phyloP scores from a whole-genome alignment of 768 basidiomycete species.

The Rickenella mellea region DNA sequence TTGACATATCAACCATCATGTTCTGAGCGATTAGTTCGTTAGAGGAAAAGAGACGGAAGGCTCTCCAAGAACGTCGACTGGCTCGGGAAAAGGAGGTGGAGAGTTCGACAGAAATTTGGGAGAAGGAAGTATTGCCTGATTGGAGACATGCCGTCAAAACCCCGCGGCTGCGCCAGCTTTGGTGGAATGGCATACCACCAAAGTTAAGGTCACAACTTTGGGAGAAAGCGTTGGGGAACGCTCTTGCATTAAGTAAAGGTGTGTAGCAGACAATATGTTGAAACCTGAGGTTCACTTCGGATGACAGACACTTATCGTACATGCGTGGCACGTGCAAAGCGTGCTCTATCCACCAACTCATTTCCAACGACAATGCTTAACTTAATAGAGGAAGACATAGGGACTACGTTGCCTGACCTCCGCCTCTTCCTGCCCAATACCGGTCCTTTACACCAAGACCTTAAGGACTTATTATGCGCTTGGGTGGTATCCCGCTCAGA shows the following conservation, averaged over 20 bases:
- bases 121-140: conserved; percentile 70
- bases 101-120: conserved; percentile 66
- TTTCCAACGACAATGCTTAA: conserved; percentile 58
- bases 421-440: conserved; percentile 71
- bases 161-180: conserved; percentile 55
- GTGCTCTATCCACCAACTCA: conserved; percentile 50
- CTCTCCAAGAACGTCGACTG: conserved; percentile 50
- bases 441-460: conserved; percentile 74
- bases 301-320: conserved; percentile 66
- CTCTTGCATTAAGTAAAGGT: conserved; percentile 78
- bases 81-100: conserved; percentile 61
- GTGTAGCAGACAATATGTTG: conserved; percentile 12
- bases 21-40: not conserved
- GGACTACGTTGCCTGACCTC: conserved; percentile 60
- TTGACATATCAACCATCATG: not conserved
- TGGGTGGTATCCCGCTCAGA: conserved; percentile 84
- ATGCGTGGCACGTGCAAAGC: conserved; percentile 65
- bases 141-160: conserved; percentile 70
- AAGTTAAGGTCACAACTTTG: conserved; percentile 74
- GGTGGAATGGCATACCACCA: conserved; percentile 86
- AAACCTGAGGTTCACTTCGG: not conserved
- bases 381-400: conserved; percentile 67
- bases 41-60: conserved; percentile 68
- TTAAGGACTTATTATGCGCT: conserved; percentile 77
- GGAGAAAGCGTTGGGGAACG: conserved; percentile 80